Percentiles rank a stretch among this genome's conserved stretches.
Evolutionary conservation across 1,284 basidiomycete species (phyloP).

Genomic region (Ceratobasidium sp.): DNA sequence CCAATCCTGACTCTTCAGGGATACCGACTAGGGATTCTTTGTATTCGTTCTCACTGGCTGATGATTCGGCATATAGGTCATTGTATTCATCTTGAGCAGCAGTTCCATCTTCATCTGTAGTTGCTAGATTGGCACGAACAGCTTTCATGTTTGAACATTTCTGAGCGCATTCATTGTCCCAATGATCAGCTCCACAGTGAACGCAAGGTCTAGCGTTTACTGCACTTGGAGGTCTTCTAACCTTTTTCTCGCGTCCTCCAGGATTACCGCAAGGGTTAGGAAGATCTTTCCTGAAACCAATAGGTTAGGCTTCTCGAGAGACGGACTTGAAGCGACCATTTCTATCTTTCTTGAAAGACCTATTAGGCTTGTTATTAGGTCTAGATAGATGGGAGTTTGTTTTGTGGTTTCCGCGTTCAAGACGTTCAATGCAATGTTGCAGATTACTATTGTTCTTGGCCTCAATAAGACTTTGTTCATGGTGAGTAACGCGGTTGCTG

Average conservation of each 20-base stretch:
- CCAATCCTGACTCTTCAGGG: neutral
- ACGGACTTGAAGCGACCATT: neutral
- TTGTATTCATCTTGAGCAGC: slow-evolving; percentile 52
- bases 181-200: slow-evolving; percentile 60
- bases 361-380: neutral
- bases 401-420: slow-evolving; percentile 18
- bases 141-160: slow-evolving; percentile 46
- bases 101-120: slow-evolving; percentile 48
- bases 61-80: slow-evolving; percentile 47
- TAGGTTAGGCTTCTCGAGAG: slow-evolving; percentile 5
- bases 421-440: slow-evolving; percentile 37
- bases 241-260: slow-evolving; percentile 55
- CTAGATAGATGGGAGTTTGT: neutral
- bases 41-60: no score
- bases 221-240: slow-evolving; percentile 53
- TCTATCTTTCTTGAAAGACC: no score
- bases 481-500: slow-evolving; percentile 39
- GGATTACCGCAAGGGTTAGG: slow-evolving; percentile 52
- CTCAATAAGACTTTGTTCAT: slow-evolving; percentile 51
- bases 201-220: slow-evolving; percentile 57
- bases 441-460: slow-evolving; percentile 43
- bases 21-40: neutral
- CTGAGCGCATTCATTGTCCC: slow-evolving; percentile 58
- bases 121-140: slow-evolving; percentile 51
- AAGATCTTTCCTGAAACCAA: slow-evolving; percentile 35